These are phyloP conservation scores for Neopestalotiopsis rosae DNA, from an alignment of 2,329 filamentous ascomycete species.

Conservation along the genomic window DNA sequence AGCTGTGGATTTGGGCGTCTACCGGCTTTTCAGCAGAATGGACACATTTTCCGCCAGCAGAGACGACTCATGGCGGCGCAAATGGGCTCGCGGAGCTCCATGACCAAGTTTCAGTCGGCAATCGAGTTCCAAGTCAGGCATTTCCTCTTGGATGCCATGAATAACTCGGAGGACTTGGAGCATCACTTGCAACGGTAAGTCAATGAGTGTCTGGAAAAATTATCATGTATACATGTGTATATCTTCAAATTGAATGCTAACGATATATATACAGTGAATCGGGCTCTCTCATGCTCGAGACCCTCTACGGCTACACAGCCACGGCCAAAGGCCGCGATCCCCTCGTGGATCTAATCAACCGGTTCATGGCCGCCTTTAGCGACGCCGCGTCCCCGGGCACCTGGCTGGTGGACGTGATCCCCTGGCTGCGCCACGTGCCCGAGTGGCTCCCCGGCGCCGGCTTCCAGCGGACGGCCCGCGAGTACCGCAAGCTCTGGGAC, in stretches of 20 bases:
- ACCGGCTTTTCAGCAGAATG: conserved; percentile 41
- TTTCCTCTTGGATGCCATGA: conserved; percentile 47
- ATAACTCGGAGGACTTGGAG: conserved; percentile 41
- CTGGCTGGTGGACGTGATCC: conserved; percentile 35
- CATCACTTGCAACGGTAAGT: conserved; percentile 49
- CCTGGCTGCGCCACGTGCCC: conserved; percentile 30
- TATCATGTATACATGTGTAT: background rate
- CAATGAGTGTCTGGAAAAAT: too few species aligned
- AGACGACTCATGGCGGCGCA: conserved; percentile 51
- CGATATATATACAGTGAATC: conserved; percentile 34
- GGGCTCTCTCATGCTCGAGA: conserved; percentile 31
- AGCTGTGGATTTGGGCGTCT: conserved; percentile 44
- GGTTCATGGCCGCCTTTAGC: conserved; percentile 28
- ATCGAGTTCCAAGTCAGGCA: conserved; percentile 50
- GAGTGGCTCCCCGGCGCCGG: conserved; percentile 33
- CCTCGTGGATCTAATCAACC: conserved; percentile 26
- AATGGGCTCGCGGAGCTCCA: conserved; percentile 47
- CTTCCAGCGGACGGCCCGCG: conserved; percentile 28
- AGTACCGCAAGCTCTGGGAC: conserved; percentile 21
- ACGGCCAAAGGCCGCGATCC: conserved; percentile 29
- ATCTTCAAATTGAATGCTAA: background rate
- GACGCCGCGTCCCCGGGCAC: conserved; percentile 23
- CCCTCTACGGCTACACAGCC: conserved; percentile 35
- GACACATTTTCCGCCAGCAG: conserved; percentile 42
- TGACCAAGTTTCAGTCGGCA: conserved; percentile 43